These are phyloP conservation scores for Penicillium sp. DNA, from an alignment of 2,329 filamentous ascomycete species.

Conservation along the genomic window DNA sequence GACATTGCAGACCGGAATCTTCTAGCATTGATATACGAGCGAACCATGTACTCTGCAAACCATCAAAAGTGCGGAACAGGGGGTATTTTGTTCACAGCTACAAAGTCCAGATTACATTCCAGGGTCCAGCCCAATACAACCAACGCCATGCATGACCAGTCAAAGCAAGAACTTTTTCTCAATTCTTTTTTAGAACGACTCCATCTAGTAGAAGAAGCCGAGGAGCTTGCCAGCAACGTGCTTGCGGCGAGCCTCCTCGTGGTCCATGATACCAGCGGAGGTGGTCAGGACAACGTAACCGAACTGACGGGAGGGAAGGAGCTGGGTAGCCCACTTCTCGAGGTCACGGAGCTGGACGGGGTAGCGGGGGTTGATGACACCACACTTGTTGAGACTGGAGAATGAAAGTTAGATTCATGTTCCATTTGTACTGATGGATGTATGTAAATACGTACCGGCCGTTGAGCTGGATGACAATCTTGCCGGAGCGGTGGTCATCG, in stretches of 20 bases:
- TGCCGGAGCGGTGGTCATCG: constrained; percentile 98
- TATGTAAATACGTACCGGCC: constrained; percentile 60
- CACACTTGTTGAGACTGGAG: constrained; percentile 84
- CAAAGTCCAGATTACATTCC: constrained; percentile 24
- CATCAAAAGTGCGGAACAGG: constrained; percentile 14
- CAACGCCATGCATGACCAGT: constrained; percentile 21
- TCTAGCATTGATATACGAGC: constrained; percentile 20
- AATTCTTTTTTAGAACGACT: constrained; percentile 21
- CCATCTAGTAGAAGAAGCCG: constrained; percentile 93
- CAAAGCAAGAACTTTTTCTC: constrained; percentile 30
- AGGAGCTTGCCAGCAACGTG: constrained; percentile 99
- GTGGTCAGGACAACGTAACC: constrained; percentile 99
- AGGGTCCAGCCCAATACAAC: constrained; percentile 18
- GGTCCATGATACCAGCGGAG: constrained; percentile 99
- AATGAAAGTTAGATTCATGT: constrained; percentile 11
- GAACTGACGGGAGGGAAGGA: constrained; percentile 99
- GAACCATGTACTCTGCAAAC: constrained; percentile 23
- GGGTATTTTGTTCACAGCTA: constrained; percentile 20
- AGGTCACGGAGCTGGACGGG: constrained; percentile 96
- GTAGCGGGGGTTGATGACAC: constrained; percentile 99
- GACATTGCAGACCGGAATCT: constrained; percentile 18
- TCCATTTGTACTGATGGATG: neutral
- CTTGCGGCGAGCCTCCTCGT: constrained; percentile 98
- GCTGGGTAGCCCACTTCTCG: constrained; percentile 99
- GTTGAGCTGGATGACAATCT: constrained; percentile 99